Evolutionary conservation across 1,284 basidiomycete species (phyloP).

Genomic region (Pseudozyma pruni): DNA sequence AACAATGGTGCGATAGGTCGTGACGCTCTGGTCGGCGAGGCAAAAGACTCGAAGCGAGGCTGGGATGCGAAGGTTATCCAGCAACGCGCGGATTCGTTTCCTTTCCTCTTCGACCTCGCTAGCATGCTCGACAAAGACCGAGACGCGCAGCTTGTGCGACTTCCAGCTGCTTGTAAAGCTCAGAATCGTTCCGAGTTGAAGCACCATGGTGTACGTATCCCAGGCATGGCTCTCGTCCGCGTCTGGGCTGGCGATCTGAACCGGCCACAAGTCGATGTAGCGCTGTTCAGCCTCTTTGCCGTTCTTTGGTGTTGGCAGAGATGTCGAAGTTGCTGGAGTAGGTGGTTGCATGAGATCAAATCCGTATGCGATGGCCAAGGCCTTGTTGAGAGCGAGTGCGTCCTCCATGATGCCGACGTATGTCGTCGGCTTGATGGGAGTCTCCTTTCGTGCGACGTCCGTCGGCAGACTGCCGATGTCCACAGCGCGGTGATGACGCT

Average conservation of each 20-base stretch:
- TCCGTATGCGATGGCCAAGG: slow-evolving; percentile 63
- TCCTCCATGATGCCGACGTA: slow-evolving; percentile 67
- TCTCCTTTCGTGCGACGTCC: slow-evolving; percentile 58
- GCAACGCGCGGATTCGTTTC: slow-evolving; percentile 57
- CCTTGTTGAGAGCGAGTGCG: slow-evolving; percentile 66
- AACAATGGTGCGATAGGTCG: slow-evolving; percentile 63
- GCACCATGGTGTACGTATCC: slow-evolving; percentile 68
- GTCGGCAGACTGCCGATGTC: slow-evolving; percentile 58
- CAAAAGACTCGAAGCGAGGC: slow-evolving; percentile 65
- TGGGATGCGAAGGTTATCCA: slow-evolving; percentile 66
- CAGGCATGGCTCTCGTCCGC: slow-evolving; percentile 58
- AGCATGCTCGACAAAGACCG: slow-evolving; percentile 65
- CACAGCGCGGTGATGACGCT: slow-evolving; percentile 31
- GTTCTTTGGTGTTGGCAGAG: slow-evolving; percentile 8
- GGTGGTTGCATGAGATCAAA: slow-evolving; percentile 62
- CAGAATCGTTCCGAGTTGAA: slow-evolving; percentile 66
- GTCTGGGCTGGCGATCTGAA: slow-evolving; percentile 63
- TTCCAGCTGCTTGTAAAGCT: slow-evolving; percentile 66
- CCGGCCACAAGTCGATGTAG: slow-evolving; percentile 67
- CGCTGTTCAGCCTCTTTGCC: slow-evolving; percentile 29
- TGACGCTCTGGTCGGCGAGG: slow-evolving; percentile 54
- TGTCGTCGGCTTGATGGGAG: slow-evolving; percentile 61
- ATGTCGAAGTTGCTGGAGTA: slow-evolving; percentile 19
- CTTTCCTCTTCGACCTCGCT: slow-evolving; percentile 61
- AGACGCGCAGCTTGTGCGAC: slow-evolving; percentile 63